phyloP scores from a whole-genome alignment of 2,329 filamentous ascomycete genomes.

The Penicillium psychrosexuale region DNA sequence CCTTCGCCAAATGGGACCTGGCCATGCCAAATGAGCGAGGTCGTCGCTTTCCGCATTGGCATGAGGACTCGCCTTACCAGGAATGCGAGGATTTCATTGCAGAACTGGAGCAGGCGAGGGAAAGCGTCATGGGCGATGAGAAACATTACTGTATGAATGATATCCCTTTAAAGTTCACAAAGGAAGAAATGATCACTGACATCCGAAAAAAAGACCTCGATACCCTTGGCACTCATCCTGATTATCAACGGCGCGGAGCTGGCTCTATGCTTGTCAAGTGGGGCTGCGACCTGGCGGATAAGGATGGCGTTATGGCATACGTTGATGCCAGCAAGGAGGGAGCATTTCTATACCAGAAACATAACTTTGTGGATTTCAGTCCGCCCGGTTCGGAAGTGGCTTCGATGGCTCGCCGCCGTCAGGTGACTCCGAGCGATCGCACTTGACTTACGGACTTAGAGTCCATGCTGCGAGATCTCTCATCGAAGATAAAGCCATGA shows the following conservation, averaged over 20 bases:
- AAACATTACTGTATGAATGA: conserved; percentile 27
- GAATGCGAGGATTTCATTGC: conserved; percentile 21
- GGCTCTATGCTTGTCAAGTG: conserved; percentile 39
- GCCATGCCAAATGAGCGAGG: conserved; percentile 24
- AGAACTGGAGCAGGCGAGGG: conserved; percentile 19
- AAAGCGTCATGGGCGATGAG: conserved; percentile 21
- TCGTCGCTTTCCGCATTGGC: conserved; percentile 29
- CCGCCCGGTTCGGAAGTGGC: background rate
- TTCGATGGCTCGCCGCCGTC: conserved; percentile 8
- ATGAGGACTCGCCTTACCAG: conserved; percentile 16
- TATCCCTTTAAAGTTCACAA: background rate
- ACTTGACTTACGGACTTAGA: background rate
- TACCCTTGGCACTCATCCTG: conserved; percentile 40
- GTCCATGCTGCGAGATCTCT: background rate
- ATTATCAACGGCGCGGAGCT: conserved; percentile 44
- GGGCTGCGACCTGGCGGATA: conserved; percentile 38
- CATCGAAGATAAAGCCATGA: background rate
- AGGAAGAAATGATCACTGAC: background rate
- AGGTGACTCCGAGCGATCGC: background rate
- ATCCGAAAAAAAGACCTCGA: conserved; percentile 29
- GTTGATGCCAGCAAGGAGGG: conserved; percentile 40
- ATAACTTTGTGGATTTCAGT: conserved; percentile 38
- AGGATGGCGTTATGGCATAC: conserved; percentile 34
- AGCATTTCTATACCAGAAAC: conserved; percentile 39
- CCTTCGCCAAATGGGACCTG: conserved; percentile 32